Conservation (phyloP, 2,329 filamentous ascomycete species). For the Trichoderma koningiopsis region DNA sequence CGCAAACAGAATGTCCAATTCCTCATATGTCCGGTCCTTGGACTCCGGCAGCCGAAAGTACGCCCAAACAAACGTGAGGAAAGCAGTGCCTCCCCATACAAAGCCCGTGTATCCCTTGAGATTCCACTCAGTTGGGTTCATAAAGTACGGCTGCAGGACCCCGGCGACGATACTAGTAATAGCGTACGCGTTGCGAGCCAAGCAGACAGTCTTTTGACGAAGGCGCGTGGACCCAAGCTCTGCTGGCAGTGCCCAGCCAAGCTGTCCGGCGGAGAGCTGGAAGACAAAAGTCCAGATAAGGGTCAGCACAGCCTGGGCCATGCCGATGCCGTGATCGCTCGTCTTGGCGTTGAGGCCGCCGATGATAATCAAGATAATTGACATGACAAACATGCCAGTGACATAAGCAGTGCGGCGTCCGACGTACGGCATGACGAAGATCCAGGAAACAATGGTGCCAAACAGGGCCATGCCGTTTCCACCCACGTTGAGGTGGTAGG, state of each 20-base stretch:
- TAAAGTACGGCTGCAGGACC: slow-evolving; percentile 52
- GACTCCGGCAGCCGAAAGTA: slow-evolving; percentile 57
- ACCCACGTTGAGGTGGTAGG: slow-evolving; percentile 43
- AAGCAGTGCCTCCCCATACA: slow-evolving; percentile 52
- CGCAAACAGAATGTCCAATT: slow-evolving; percentile 42
- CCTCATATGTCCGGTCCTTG: slow-evolving; percentile 50
- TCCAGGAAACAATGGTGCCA: slow-evolving; percentile 50
- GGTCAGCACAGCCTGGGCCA: slow-evolving; percentile 41
- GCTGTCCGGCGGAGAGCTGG: slow-evolving; percentile 43
- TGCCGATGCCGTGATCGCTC: slow-evolving; percentile 33
- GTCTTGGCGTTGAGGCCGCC: slow-evolving; percentile 44
- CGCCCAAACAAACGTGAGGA: slow-evolving; percentile 53
- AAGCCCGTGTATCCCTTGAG: slow-evolving; percentile 52
- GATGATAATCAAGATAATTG: slow-evolving; percentile 44
- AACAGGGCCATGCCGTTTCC: slow-evolving; percentile 45
- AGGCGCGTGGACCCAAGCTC: slow-evolving; percentile 55
- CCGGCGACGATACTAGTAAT: slow-evolving; percentile 54
- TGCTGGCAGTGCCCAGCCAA: slow-evolving; percentile 40
- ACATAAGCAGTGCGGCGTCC: slow-evolving; percentile 51
- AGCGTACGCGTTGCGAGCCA: slow-evolving; percentile 49
- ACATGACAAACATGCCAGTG: slow-evolving; percentile 47
- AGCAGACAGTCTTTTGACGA: slow-evolving; percentile 57
- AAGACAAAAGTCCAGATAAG: slow-evolving; percentile 41
- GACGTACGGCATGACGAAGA: slow-evolving; percentile 43
- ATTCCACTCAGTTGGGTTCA: slow-evolving; percentile 50